Percentiles rank a stretch among this genome's conserved stretches.
These are phyloP conservation scores for Aspergillus sparsus DNA, from an alignment of 495 filamentous ascomycete species.

Conservation along the genomic window DNA sequence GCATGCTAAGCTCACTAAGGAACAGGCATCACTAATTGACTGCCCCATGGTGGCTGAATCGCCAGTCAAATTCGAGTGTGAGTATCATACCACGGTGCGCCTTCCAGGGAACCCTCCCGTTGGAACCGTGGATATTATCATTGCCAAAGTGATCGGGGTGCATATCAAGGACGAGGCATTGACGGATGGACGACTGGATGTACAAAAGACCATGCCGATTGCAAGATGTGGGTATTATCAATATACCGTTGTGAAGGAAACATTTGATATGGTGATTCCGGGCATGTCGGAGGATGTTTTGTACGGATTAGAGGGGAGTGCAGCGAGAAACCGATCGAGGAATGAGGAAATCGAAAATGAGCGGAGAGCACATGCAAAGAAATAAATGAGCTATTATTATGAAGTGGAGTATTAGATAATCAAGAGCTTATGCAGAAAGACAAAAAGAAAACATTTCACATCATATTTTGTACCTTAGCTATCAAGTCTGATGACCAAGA, in stretches of 20 bases:
- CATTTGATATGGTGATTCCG: constrained; percentile 55
- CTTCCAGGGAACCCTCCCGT: constrained; percentile 55
- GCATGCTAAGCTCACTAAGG: constrained; percentile 47
- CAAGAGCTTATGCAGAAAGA: too few species aligned
- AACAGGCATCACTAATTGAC: constrained; percentile 37
- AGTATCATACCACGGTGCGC: constrained; percentile 52
- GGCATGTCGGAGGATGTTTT: constrained; percentile 37
- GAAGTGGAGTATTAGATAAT: too few species aligned
- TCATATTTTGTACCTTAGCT: too few species aligned
- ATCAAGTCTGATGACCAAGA: too few species aligned
- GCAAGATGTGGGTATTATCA: constrained; percentile 61
- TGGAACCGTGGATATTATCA: constrained; percentile 56
- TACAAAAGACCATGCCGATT: constrained; percentile 56
- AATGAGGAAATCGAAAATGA: neutral
- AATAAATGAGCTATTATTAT: neutral
- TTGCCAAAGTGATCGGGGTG: constrained; percentile 56
- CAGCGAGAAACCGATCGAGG: constrained; percentile 20
- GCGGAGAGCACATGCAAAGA: neutral
- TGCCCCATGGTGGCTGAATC: constrained; percentile 53
- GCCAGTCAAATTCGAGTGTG: constrained; percentile 59
- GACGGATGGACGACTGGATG: constrained; percentile 52
- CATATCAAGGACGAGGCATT: constrained; percentile 55
- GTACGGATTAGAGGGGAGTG: constrained; percentile 33
- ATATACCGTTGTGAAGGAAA: constrained; percentile 52
- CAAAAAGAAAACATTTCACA: too few species aligned